Percentiles rank a stretch among this genome's conserved stretches.
phyloP scores from a whole-genome alignment of 2,329 filamentous ascomycete species.

The Byssothecium circinans region DNA sequence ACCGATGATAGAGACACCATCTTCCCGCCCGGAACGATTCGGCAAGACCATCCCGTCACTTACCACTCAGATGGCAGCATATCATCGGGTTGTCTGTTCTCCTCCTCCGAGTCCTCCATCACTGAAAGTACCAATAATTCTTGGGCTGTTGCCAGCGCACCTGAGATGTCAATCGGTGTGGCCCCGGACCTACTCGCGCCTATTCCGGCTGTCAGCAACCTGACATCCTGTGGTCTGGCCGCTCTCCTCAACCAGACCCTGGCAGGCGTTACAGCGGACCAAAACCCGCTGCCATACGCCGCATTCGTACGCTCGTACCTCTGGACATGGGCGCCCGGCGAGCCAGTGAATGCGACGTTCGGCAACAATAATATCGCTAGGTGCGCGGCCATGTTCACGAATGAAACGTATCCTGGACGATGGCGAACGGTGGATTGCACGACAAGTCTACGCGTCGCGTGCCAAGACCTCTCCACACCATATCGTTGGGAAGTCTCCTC shows the following conservation, averaged over 20 bases:
- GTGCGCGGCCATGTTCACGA: constrained; percentile 58
- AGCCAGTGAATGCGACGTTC: constrained; percentile 55
- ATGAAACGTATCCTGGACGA: constrained; percentile 50
- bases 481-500: constrained; percentile 60
- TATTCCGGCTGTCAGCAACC: constrained; percentile 38
- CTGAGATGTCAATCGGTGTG: constrained; percentile 16
- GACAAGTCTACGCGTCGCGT: constrained; percentile 56
- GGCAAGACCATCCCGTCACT: constrained; percentile 31
- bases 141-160: constrained; percentile 32
- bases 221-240: constrained; percentile 63
- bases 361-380: constrained; percentile 41
- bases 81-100: constrained; percentile 58
- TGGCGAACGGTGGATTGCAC: constrained; percentile 63
- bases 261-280: constrained; percentile 53
- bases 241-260: constrained; percentile 61
- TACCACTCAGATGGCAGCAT: constrained; percentile 46
- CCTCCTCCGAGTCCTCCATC: constrained; percentile 45
- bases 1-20: constrained; percentile 53
- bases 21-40: constrained; percentile 54
- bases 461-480: constrained; percentile 56
- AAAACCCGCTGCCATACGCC: constrained; percentile 52
- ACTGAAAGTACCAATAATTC: constrained; percentile 54
- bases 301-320: constrained; percentile 54
- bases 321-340: constrained; percentile 62
- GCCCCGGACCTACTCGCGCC: constrained; percentile 27